A percentile compares a stretch with the other conserved stretches of the same genome.
Evolutionary conservation across 1,284 basidiomycete genomes (phyloP).

Genomic region (Fomitopsis betulina): DNA sequence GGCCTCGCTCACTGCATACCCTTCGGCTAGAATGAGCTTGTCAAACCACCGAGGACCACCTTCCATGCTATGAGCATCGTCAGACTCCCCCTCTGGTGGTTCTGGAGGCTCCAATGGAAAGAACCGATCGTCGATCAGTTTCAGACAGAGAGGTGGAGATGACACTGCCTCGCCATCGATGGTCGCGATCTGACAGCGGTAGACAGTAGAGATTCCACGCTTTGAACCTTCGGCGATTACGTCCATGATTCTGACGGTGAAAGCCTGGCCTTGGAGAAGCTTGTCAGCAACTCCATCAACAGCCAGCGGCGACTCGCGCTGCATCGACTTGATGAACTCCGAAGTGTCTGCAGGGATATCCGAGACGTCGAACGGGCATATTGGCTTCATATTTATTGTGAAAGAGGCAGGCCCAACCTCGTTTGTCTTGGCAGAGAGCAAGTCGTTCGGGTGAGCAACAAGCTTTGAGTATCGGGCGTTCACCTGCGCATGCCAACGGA

Average conservation of each 20-base stretch:
- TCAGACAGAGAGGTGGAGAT: not conserved
- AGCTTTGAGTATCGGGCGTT: not conserved
- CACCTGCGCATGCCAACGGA: not conserved
- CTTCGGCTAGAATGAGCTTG: not conserved
- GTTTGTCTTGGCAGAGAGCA: not conserved
- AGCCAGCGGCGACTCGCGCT: not conserved
- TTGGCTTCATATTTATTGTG: not conserved
- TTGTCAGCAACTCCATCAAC: not conserved
- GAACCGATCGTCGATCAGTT: not conserved
- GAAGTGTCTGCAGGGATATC: not conserved
- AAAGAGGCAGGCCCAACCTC: not conserved
- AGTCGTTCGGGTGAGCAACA: not conserved
- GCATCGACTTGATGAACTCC: not conserved
- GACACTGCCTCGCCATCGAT: not conserved
- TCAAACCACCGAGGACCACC: not conserved
- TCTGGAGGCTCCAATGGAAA: not conserved
- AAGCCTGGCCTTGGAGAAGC: not conserved
- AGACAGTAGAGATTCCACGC: not conserved
- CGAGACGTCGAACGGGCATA: not conserved
- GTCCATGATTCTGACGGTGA: not conserved
- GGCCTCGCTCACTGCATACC: not conserved
- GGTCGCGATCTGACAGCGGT: not conserved
- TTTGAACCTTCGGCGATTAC: not conserved
- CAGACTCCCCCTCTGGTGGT: not conserved
- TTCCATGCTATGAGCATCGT: not conserved